Percentiles rank a stretch among this genome's conserved stretches.
phyloP scores from a whole-genome alignment of 2,329 filamentous ascomycete genomes.

The Fusarium pininemorale region DNA sequence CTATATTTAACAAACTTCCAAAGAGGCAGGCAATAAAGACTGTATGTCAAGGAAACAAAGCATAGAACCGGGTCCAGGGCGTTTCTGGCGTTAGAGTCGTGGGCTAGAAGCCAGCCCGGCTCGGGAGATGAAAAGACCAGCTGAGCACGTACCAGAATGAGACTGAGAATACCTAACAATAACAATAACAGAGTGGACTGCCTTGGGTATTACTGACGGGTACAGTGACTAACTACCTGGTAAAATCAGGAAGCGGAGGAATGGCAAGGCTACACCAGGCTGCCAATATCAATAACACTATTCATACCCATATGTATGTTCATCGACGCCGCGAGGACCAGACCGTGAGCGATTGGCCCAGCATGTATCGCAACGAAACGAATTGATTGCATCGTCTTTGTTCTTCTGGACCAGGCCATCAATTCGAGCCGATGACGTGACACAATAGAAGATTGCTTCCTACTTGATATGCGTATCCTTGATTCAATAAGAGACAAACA shows the following conservation, averaged over 20 bases:
- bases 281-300: neutral
- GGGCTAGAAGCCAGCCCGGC: slow-evolving; percentile 11
- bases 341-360: slow-evolving; percentile 13
- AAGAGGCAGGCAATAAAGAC: neutral
- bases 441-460: neutral
- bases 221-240: neutral
- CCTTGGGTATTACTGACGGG: slow-evolving; percentile 2
- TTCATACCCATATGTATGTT: neutral
- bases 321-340: slow-evolving; percentile 10
- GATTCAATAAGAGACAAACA: slow-evolving; percentile 1
- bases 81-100: slow-evolving; percentile 30
- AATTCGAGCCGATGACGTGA: neutral
- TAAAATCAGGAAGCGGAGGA: neutral
- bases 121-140: slow-evolving; percentile 27
- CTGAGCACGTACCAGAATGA: slow-evolving; percentile 26
- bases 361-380: neutral
- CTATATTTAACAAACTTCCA: neutral
- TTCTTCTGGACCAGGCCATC: neutral
- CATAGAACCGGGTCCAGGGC: slow-evolving; percentile 9
- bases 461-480: neutral
- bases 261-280: neutral
- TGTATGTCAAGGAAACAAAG: slow-evolving; percentile 5
- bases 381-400: neutral
- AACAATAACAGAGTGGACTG: slow-evolving; percentile 1
- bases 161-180: neutral